Percentiles rank a stretch among this genome's conserved stretches.
phyloP scores from a whole-genome alignment of 2,329 filamentous ascomycete species.

The Ceratocystis smalleyi region DNA sequence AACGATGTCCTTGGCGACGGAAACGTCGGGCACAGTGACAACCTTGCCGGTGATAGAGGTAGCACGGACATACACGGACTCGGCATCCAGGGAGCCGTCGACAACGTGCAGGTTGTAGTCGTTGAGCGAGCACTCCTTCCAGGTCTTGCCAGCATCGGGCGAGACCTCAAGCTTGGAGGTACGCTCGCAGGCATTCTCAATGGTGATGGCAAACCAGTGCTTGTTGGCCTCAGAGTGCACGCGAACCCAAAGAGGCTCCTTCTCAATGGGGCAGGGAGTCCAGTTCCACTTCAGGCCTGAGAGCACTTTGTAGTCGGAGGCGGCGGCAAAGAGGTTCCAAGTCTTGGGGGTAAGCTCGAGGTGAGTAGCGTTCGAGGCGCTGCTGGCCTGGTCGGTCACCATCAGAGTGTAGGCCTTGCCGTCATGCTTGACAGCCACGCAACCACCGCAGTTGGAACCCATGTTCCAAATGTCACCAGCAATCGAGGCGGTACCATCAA shows the following conservation, averaged over 20 bases:
- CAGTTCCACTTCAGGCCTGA: slow-evolving; percentile 12
- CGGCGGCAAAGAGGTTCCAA: slow-evolving; percentile 11
- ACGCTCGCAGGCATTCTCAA: slow-evolving; percentile 18
- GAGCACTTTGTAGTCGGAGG: neutral
- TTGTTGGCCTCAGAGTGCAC: slow-evolving; percentile 18
- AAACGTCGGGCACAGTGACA: slow-evolving; percentile 9
- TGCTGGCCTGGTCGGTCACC: slow-evolving; percentile 11
- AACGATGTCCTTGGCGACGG: neutral
- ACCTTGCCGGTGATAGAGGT: slow-evolving; percentile 16
- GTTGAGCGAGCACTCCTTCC: slow-evolving; percentile 7
- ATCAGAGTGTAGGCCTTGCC: slow-evolving; percentile 14
- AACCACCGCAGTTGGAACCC: slow-evolving; percentile 16
- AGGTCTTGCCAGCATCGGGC: slow-evolving; percentile 10
- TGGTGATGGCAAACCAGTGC: slow-evolving; percentile 19
- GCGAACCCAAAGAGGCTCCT: slow-evolving; percentile 17
- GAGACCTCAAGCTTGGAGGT: slow-evolving; percentile 17
- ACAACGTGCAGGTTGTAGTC: slow-evolving; percentile 16
- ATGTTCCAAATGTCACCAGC: slow-evolving; percentile 15
- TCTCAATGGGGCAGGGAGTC: slow-evolving; percentile 13
- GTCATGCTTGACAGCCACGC: slow-evolving; percentile 13
- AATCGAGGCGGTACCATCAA: slow-evolving; percentile 9
- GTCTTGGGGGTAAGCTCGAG: slow-evolving; percentile 15
- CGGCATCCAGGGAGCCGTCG: slow-evolving; percentile 5
- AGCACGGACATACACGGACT: slow-evolving; percentile 8
- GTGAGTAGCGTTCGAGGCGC: slow-evolving; percentile 15